Base-by-base conservation (phyloP, 768 basidiomycete species). In the Termitomyces sp. region DNA sequence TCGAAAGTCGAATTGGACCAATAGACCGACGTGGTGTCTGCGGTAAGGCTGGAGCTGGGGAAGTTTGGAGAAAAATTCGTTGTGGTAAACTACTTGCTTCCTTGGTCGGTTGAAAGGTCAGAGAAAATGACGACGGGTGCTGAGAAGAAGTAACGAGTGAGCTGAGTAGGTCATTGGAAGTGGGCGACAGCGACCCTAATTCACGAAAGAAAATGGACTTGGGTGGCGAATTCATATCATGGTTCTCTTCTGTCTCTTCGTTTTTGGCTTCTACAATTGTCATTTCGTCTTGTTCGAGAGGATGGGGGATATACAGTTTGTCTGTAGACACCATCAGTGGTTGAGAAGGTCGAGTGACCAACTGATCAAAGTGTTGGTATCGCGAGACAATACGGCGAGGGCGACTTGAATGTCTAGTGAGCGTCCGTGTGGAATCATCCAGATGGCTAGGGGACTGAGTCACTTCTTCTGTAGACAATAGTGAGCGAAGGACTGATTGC, bases 121-220 rank as follows among this genome's bases (percentile, higher is more conserved):
- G 31, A 46, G 53, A 47, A 18, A 53, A 55, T 13, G 42, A 34
- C 5, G 46, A 37, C 53, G 37, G 29, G 12, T 29, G 46, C 26
- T 57, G 44, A 12, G 66, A 60, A 4, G 70, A 53, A 22, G 72
- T 67, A 9, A 76, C 59, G 32, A 79, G 62, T 55, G 72, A 72
- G n/a, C 68, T 67, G 32, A 82, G 73, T 39, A 78, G 61, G 53
- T 66, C 67, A 39, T 71, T 71, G 43, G 88, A 87, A 14, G 75
- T 72, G 2, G 86, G 85, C n/a, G 86, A 87, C 39, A 87, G 68
- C 20, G 84, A 84, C 16, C 78, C 75, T 27, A 84, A 67, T 66
- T 79, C 79, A 57, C 79, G 73, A 46, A 69, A 67, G 27, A 55
- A 59, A 2, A 63, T 70, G 44, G 65, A 61, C 39, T 57, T 55